These are phyloP conservation scores for Marsdenia floribunda DNA, from an alignment of 257 asterid species.

Conservation along the genomic window DNA sequence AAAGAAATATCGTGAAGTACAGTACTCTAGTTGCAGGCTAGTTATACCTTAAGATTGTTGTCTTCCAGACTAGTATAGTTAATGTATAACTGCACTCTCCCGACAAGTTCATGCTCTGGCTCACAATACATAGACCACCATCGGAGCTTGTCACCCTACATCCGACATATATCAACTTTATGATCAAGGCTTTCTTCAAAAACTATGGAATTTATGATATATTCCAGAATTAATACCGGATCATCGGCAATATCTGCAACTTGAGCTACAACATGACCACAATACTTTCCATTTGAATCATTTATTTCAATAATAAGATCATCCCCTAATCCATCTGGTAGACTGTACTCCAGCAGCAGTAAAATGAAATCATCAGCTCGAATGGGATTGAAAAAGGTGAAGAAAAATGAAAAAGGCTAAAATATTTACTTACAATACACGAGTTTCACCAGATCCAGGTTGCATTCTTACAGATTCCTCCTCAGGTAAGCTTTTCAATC, in stretches of 20 bases:
- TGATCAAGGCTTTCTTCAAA: not conserved
- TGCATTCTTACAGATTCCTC: slow-evolving; percentile 81
- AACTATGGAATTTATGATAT: slow-evolving; percentile 8
- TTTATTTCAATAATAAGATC: slow-evolving; percentile 71
- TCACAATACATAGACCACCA: slow-evolving; percentile 72
- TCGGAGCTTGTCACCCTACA: slow-evolving; percentile 84
- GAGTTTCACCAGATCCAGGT: slow-evolving; percentile 95
- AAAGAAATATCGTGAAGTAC: not conserved
- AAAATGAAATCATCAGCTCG: slow-evolving; percentile 15
- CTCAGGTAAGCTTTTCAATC: slow-evolving; percentile 75
- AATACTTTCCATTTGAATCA: slow-evolving; percentile 72
- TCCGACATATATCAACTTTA: slow-evolving; percentile 15
- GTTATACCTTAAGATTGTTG: slow-evolving; percentile 53
- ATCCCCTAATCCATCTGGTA: slow-evolving; percentile 92
- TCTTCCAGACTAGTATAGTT: slow-evolving; percentile 68
- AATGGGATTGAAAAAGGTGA: slow-evolving; percentile 9
- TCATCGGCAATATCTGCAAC: slow-evolving; percentile 91
- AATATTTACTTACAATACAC: slow-evolving; percentile 65
- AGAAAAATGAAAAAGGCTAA: slow-evolving; percentile 8
- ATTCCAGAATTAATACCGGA: slow-evolving; percentile 43
- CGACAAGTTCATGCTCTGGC: slow-evolving; percentile 91
- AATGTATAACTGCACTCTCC: slow-evolving; percentile 67
- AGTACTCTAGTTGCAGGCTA: not conserved
- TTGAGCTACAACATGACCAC: slow-evolving; percentile 79
- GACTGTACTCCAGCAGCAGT: slow-evolving; percentile 36